A percentile compares a stretch with the other conserved stretches of the same genome.
Conservation (phyloP, 495 filamentous ascomycete species). For the Annulohypoxylon nitens region DNA sequence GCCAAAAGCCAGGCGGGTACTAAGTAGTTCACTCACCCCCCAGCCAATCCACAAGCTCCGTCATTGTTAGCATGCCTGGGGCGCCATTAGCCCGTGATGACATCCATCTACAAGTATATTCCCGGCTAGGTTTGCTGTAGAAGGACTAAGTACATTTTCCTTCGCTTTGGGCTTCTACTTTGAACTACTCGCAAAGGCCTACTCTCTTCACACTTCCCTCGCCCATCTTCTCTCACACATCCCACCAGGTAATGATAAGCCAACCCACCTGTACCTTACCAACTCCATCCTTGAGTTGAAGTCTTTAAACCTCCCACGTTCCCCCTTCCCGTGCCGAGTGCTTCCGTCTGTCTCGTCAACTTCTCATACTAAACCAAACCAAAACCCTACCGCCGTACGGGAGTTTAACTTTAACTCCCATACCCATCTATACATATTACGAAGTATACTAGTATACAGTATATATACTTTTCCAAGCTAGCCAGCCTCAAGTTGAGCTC, state of each 20-base stretch:
- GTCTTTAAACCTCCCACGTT: conserved; percentile 48
- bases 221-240: conserved; percentile 28
- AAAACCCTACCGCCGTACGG: conserved; percentile 11
- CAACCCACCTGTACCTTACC: conserved; percentile 35
- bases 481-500: conserved; percentile 13
- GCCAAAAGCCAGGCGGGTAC: conserved; percentile 41
- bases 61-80: conserved; percentile 47
- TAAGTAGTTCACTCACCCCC: conserved; percentile 26
- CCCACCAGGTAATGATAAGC: conserved; percentile 48
- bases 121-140: conserved; percentile 50
- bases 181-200: conserved; percentile 20
- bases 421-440: conserved; percentile 26
- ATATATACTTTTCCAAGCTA: conserved; percentile 21
- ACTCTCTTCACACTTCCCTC: conserved; percentile 10
- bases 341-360: conserved; percentile 32
- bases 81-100: conserved; percentile 50
- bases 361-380: conserved; percentile 23
- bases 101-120: conserved; percentile 50
- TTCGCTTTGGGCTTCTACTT: conserved; percentile 47
- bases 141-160: conserved; percentile 47
- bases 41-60: conserved; percentile 47
- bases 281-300: conserved; percentile 33
- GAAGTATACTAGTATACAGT: conserved; percentile 9
- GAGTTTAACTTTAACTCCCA: conserved; percentile 18
- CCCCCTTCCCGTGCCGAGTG: conserved; percentile 42